Percentiles rank a stretch among this genome's conserved stretches.
Conservation (phyloP, 2,329 filamentous ascomycete genomes). For the Verticillium alfalfae region DNA sequence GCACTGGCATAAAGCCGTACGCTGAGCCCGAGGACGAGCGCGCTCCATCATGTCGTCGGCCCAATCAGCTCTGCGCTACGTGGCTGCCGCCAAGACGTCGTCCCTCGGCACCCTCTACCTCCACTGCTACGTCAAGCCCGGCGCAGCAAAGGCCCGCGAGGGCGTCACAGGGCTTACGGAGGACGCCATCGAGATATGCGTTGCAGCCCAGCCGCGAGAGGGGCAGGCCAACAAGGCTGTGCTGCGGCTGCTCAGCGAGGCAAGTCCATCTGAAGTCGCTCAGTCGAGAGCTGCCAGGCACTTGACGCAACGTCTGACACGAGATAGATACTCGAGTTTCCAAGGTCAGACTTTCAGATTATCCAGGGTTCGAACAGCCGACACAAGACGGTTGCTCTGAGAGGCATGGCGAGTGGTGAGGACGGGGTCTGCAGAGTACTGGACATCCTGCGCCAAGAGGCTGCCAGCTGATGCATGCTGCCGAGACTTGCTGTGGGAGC, state of each 20-base stretch:
- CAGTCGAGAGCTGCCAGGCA: too few relatives aligned
- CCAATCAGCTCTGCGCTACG: constrained; percentile 33
- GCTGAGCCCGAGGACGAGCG: too few relatives aligned
- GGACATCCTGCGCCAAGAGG: constrained; percentile 11
- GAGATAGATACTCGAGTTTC: constrained; percentile 48
- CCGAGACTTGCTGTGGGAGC: too few relatives aligned
- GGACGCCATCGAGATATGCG: constrained; percentile 56
- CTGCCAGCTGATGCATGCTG: not conserved
- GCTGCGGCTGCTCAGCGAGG: constrained; percentile 55
- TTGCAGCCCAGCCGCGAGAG: constrained; percentile 59
- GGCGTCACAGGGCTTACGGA: constrained; percentile 53
- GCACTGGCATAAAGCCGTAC: too few relatives aligned
- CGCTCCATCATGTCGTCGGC: constrained; percentile 1
- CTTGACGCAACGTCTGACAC: not conserved
- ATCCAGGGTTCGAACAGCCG: constrained; percentile 58
- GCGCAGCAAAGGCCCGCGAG: constrained; percentile 54
- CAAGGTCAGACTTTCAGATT: constrained; percentile 60
- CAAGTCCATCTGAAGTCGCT: constrained; percentile 18
- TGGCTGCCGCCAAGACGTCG: constrained; percentile 41
- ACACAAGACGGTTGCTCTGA: constrained; percentile 54
- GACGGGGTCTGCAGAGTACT: constrained; percentile 18
- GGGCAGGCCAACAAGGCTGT: constrained; percentile 67
- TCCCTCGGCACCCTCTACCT: constrained; percentile 46
- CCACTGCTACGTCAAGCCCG: constrained; percentile 63
- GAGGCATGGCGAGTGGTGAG: constrained; percentile 25